Evolutionary conservation across 768 basidiomycete species (phyloP).

Genomic region (Tulasnella sp.): DNA sequence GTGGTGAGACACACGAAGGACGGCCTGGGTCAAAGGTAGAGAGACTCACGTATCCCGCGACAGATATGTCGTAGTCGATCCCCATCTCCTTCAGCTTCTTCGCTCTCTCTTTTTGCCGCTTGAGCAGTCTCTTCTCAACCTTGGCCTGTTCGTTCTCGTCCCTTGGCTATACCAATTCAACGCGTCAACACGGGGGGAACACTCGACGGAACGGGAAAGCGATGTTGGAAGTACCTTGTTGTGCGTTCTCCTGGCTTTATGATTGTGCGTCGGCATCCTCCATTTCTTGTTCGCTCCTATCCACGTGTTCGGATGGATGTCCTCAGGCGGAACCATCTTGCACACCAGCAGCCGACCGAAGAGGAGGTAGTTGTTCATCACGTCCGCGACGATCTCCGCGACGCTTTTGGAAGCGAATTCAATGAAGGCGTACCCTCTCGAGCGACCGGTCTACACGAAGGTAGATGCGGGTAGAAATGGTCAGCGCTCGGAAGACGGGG

Average conservation of each 20-base stretch:
- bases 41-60: slow-evolving; percentile 67
- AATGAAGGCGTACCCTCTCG: slow-evolving; percentile 95
- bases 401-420: slow-evolving; percentile 86
- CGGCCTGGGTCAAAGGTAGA: not conserved
- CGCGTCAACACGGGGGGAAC: no score
- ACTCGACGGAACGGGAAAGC: no score
- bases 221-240: slow-evolving; percentile 77
- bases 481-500: no score
- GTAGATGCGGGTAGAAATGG: no score
- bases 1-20: not conserved
- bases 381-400: slow-evolving; percentile 91
- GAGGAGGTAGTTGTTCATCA: slow-evolving; percentile 97
- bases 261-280: slow-evolving; percentile 60
- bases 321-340: slow-evolving; percentile 76
- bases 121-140: slow-evolving; percentile 56
- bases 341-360: slow-evolving; percentile 90
- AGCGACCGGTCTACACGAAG: slow-evolving; percentile 78
- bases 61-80: slow-evolving; percentile 77
- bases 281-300: slow-evolving; percentile 93
- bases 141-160: slow-evolving; percentile 42
- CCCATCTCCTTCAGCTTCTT: slow-evolving; percentile 68
- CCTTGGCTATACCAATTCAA: slow-evolving; percentile 48
- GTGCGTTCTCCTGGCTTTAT: slow-evolving; percentile 58
- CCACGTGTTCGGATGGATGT: slow-evolving; percentile 92
- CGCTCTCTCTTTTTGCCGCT: slow-evolving; percentile 65